These are phyloP conservation scores for Trichothecium roseum DNA, from an alignment of 2,329 filamentous ascomycete species.

Conservation along the genomic window DNA sequence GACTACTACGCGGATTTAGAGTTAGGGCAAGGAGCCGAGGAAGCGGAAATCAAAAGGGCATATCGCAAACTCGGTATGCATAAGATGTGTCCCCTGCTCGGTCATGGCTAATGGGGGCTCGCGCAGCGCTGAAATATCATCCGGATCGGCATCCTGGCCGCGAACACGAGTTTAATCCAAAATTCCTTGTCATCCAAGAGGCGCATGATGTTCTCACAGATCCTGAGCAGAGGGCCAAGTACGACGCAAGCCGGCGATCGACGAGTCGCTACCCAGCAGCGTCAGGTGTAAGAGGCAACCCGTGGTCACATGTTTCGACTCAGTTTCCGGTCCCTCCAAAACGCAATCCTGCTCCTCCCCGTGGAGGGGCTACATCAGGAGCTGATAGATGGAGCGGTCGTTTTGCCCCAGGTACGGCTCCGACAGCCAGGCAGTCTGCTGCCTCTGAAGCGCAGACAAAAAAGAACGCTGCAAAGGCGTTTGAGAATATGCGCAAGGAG, in stretches of 20 bases:
- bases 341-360: conserved; percentile 18
- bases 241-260: conserved; percentile 34
- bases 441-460: conserved; percentile 23
- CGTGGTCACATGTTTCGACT: conserved; percentile 38
- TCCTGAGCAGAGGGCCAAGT: conserved; percentile 37
- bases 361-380: conserved; percentile 22
- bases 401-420: conserved; percentile 29
- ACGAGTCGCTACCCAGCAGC: conserved; percentile 30
- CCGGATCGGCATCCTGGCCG: conserved; percentile 81
- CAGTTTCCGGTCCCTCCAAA: conserved; percentile 41
- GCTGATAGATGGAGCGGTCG: conserved; percentile 34
- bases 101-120: neutral
- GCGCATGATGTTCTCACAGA: conserved; percentile 66
- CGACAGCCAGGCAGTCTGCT: conserved; percentile 26
- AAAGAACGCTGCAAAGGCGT: conserved; percentile 29
- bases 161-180: conserved; percentile 67
- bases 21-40: conserved; percentile 54
- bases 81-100: neutral
- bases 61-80: conserved; percentile 71
- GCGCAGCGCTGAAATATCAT: conserved; percentile 68
- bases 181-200: conserved; percentile 79
- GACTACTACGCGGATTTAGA: conserved; percentile 85
- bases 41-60: conserved; percentile 73
- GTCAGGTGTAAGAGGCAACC: conserved; percentile 47
- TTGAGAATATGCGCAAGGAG: conserved; percentile 32